Evolutionary conservation across 331 rosid genomes (phyloP).

Genomic region (Malus hybrid): DNA sequence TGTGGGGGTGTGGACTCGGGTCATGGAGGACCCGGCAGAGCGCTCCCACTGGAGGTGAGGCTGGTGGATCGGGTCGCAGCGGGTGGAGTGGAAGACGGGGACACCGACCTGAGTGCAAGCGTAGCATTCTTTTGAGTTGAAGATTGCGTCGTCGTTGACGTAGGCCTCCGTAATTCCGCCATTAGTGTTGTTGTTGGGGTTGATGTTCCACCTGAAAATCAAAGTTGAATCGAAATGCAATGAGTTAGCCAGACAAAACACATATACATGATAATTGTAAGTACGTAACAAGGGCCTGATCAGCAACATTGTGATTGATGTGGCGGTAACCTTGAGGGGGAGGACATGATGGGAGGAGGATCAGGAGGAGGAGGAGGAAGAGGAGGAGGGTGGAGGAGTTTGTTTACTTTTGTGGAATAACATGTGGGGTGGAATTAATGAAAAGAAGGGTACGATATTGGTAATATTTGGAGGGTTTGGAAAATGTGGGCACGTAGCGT

Average conservation of each 20-base stretch:
- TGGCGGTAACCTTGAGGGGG: neutral
- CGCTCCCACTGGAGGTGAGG: constrained; percentile 73
- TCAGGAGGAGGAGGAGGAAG: neutral
- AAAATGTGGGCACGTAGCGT: neutral
- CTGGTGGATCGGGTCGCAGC: constrained; percentile 41
- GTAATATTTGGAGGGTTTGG: neutral
- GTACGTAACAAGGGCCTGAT: no score
- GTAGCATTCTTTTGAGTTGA: constrained; percentile 44
- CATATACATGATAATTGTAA: neutral
- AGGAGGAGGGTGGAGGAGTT: neutral
- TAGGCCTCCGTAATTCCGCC: neutral
- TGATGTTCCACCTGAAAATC: constrained; percentile 1
- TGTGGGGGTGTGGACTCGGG: constrained; percentile 27
- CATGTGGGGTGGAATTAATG: neutral
- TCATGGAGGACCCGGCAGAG: constrained; percentile 60
- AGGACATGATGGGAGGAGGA: neutral
- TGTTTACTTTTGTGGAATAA: neutral
- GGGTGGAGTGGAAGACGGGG: constrained; percentile 73
- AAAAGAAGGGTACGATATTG: neutral
- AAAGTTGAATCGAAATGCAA: neutral
- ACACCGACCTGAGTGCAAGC: constrained; percentile 75
- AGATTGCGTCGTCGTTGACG: neutral
- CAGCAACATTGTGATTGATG: neutral
- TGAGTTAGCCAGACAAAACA: neutral
- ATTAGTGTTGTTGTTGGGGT: no score